These are phyloP conservation scores for Eremochloa ophiuroides DNA, from an alignment of 176 grass and related monocot genomes.

Conservation along the genomic window DNA sequence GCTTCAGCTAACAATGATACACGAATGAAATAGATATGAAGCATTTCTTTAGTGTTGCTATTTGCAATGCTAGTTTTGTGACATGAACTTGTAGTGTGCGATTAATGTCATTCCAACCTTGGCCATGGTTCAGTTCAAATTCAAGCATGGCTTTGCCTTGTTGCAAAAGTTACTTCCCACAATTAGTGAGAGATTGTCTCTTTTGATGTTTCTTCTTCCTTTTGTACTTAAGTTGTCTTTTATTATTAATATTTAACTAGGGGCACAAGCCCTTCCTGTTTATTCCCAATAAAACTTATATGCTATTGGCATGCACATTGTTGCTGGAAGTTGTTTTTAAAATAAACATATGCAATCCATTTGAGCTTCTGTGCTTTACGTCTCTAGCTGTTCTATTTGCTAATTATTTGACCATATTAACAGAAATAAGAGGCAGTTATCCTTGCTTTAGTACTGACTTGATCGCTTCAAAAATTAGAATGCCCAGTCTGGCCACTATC, in stretches of 20 bases:
- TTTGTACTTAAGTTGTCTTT: neutral
- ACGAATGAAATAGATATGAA: neutral
- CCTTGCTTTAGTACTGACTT: neutral
- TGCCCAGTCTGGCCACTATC: neutral
- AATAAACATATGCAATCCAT: neutral
- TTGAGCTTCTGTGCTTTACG: neutral
- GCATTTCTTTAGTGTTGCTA: neutral
- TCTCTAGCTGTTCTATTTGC: neutral
- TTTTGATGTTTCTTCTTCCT: neutral
- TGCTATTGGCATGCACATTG: neutral
- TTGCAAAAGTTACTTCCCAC: neutral
- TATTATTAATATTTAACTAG: neutral
- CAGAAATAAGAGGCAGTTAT: neutral
- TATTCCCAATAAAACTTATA: neutral
- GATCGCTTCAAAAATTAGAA: neutral
- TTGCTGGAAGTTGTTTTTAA: neutral
- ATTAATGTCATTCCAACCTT: neutral
- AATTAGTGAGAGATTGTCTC: neutral
- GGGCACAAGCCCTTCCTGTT: neutral
- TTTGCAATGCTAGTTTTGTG: neutral
- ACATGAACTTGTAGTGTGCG: neutral
- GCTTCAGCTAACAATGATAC: neutral
- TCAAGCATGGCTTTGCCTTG: neutral
- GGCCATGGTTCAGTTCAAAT: neutral
- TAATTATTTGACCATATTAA: neutral